Percentiles rank a stretch among this genome's conserved stretches.
Conservation (phyloP, 2,329 filamentous ascomycete genomes). For the Sporothrix inflata region DNA sequence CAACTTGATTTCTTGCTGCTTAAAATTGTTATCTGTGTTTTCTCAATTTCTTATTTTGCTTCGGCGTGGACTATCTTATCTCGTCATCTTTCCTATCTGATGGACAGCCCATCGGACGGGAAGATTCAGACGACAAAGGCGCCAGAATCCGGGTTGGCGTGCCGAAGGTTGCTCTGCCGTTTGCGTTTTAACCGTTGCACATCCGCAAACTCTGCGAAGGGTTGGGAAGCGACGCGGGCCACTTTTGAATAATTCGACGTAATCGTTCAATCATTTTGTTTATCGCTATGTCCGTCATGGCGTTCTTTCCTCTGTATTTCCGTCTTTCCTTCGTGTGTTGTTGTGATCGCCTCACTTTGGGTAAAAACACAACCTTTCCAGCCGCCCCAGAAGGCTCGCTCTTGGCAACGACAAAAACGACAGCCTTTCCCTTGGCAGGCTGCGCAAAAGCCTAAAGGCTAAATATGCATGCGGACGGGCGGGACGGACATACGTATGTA, state of each 20-base stretch:
- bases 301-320: background rate
- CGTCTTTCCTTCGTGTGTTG: background rate
- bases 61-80: no score
- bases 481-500: background rate
- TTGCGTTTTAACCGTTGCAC: background rate
- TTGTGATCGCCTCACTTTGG: background rate
- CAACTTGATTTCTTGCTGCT: no score
- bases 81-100: no score
- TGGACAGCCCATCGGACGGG: no score
- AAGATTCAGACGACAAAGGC: no score
- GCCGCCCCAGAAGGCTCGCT: background rate
- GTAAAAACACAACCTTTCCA: background rate
- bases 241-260: background rate
- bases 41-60: no score
- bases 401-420: background rate
- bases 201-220: no score
- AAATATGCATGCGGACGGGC: background rate
- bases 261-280: background rate
- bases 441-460: background rate
- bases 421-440: background rate
- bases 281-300: background rate
- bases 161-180: background rate
- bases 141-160: conserved; percentile 16
- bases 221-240: background rate
- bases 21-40: no score